Evolutionary conservation across 768 basidiomycete species (phyloP), one percentile per base, ranked within the genome.

Genomic region (Naganishia onofrii): DNA sequence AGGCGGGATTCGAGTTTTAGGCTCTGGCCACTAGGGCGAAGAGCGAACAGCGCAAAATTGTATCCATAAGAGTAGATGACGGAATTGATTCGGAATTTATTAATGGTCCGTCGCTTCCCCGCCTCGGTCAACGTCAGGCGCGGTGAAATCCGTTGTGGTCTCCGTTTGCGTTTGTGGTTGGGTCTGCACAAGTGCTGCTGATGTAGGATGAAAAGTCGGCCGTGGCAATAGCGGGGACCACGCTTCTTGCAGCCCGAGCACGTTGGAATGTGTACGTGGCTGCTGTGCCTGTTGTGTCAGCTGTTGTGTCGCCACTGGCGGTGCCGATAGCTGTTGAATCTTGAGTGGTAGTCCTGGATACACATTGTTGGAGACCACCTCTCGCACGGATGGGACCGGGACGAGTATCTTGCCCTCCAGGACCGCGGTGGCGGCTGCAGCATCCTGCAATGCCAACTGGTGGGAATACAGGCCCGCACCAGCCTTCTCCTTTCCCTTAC

Each of bases 1-100:
- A 83, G 72, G 88, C 90, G 71, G 93, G 93, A 3, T 92, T 97
- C 77, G 94, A 97, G 69, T 98, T 96, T 78, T 95, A 69, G 68
- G 19, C 17, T 23, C 10, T 29, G 4, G 44, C 44, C 15, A 6
- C 21, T 3, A 15, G 3, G 44, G 44, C 21, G 44, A 21, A 21
- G 36, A 12, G 34, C 34, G 34, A 4, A n/a, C n/a, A n/a, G 58
- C 58, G 58, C 58, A 13, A 7, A 28, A 10, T 63, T 63, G 60
- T 63, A 63, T 29, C 36, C 32, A 36, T 32, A 58, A 34, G 17
- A 28, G 15, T 28, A 21, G 48, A 51, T 51, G 23, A 3, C n/a
- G 48, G n/a, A 23, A 51, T 51, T 17, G 7, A 51, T 23, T 1
- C 3, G 23, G 12, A 4, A 23, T 51, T 4, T n/a, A 46, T 63